A percentile compares a stretch with the other conserved stretches of the same genome.
phyloP scores from a whole-genome alignment of 2,329 filamentous ascomycete species.

The Penicillium glabrum region DNA sequence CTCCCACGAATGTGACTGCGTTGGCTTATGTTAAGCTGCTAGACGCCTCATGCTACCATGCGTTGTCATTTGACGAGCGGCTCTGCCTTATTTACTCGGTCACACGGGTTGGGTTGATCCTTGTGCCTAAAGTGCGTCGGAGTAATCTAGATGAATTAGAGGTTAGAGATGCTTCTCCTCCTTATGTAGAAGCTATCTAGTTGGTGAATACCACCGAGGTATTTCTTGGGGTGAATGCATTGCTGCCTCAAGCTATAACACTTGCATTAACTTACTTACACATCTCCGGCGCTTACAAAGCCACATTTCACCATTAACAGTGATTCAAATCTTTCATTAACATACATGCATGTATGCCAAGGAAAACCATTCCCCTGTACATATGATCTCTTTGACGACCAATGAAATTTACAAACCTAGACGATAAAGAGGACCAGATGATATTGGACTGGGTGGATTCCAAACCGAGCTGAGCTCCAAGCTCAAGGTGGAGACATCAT shows the following conservation, averaged over 20 bases:
- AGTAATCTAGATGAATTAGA: too few species aligned
- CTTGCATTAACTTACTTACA: background rate
- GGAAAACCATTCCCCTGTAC: too few species aligned
- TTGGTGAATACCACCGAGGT: background rate
- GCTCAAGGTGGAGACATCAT: background rate
- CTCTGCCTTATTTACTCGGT: conserved; percentile 36
- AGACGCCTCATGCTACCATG: background rate
- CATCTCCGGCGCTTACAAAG: background rate
- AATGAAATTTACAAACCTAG: background rate
- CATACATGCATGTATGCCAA: too few species aligned
- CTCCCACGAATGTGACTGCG: conserved; percentile 4
- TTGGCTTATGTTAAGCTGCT: conserved; percentile 1
- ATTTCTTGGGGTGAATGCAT: background rate
- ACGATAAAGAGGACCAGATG: background rate
- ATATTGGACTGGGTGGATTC: background rate
- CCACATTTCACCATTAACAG: too few species aligned
- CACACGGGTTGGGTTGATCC: background rate
- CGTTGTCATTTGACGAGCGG: conserved; percentile 19
- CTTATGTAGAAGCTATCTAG: background rate
- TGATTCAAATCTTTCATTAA: too few species aligned
- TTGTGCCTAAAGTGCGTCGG: background rate
- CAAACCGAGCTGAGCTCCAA: background rate
- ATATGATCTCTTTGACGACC: too few species aligned
- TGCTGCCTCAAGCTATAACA: background rate
- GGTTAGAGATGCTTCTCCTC: background rate